These are phyloP conservation scores for Chaetomiaceae sp. DNA, from an alignment of 2,329 filamentous ascomycete genomes.

Conservation along the genomic window DNA sequence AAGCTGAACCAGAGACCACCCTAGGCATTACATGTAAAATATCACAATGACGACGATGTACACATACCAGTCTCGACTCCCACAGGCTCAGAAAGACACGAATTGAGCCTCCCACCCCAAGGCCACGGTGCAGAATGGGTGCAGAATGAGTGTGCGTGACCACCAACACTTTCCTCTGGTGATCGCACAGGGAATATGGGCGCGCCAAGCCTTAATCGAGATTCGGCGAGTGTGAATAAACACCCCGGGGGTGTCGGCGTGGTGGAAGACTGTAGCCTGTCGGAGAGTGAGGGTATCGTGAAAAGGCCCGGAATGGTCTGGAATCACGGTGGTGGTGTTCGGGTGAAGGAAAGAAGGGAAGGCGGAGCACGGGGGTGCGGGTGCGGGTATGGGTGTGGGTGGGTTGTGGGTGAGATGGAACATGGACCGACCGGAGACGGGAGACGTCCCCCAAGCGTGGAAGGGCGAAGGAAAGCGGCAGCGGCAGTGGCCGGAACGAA, in stretches of 20 bases:
- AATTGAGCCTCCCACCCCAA: neutral
- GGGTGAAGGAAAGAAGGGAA: conserved; percentile 19
- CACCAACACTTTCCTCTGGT: neutral
- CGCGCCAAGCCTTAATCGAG: conserved; percentile 5
- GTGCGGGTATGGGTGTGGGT: conserved; percentile 16
- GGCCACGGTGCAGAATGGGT: too few species aligned
- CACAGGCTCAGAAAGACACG: neutral
- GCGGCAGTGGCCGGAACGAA: conserved; percentile 22
- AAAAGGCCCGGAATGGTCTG: conserved; percentile 1
- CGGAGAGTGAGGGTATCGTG: neutral
- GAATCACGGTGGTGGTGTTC: conserved; percentile 1
- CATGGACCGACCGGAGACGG: conserved; percentile 22
- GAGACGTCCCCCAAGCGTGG: conserved; percentile 7
- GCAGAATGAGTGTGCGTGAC: neutral
- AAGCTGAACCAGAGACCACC: neutral
- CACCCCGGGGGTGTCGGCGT: neutral
- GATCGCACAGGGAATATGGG: neutral
- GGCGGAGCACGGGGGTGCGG: conserved; percentile 22
- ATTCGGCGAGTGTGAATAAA: neutral
- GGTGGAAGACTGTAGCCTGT: too few species aligned
- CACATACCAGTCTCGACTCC: conserved; percentile 1
- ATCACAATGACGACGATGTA: too few species aligned
- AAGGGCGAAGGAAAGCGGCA: conserved; percentile 22
- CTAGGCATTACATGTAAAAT: too few species aligned
- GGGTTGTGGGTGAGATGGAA: conserved; percentile 17